A percentile compares a stretch with the other conserved stretches of the same genome.
Conservation (phyloP, 495 filamentous ascomycete species). For the Copromyces sp. region DNA sequence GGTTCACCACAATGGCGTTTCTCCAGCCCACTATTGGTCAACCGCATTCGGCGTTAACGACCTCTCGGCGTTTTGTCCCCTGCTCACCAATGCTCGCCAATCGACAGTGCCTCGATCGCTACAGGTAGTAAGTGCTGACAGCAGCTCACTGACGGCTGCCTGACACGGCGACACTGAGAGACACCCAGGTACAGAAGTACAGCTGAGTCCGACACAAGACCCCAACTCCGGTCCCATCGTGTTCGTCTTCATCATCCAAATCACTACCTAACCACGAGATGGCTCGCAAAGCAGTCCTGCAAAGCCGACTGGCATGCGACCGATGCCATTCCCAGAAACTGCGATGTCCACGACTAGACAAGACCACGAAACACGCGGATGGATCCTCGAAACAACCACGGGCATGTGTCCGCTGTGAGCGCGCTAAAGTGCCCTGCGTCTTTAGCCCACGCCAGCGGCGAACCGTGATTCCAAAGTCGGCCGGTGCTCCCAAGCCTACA, state of each 20-base stretch:
- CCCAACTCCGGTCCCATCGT: neutral
- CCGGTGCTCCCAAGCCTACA: neutral
- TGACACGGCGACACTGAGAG: neutral
- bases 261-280: too few relatives aligned
- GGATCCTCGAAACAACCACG: neutral
- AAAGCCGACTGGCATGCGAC: slow-evolving; percentile 6
- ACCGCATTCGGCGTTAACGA: neutral
- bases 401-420: slow-evolving; percentile 3
- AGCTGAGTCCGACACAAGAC: neutral
- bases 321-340: slow-evolving; percentile 7
- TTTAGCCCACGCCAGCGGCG: slow-evolving; percentile 7
- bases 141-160: neutral
- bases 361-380: neutral
- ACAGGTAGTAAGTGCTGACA: neutral
- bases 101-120: neutral
- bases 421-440: slow-evolving; percentile 4
- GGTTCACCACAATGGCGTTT: neutral
- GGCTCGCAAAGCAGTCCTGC: neutral
- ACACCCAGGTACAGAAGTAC: neutral
- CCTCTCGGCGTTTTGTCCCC: neutral
- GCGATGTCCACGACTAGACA: slow-evolving; percentile 2
- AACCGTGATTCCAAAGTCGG: neutral
- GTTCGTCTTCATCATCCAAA: neutral
- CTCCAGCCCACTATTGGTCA: neutral
- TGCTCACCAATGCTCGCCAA: neutral